Base-by-base conservation (phyloP, 108 stramenopile genomes). In the Cyclotella distinguenda region DNA sequence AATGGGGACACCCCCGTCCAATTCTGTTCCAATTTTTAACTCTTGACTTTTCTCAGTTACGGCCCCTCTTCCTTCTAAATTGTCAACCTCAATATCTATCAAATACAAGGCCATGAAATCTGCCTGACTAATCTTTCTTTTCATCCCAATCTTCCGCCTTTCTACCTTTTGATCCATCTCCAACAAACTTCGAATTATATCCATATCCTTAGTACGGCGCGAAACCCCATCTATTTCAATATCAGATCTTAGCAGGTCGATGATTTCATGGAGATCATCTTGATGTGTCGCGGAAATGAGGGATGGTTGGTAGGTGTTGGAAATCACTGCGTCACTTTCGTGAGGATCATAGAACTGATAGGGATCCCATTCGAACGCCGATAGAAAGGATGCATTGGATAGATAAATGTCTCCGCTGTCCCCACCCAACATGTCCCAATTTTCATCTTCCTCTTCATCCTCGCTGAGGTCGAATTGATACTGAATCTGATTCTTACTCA, bases 241-340 rank as follows among this genome's bases (percentile, higher is more conserved):
- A 52, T 77, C 75, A 23, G 63, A 45, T 10, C 47, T 52, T 0
- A 77, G 40, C 38, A 77, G 36, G 27, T 77, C 75, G 10, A 77
- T 77, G 16, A 77, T 42, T 39, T 64, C 69, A 71, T 70, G 28
- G 8, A 77, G 69, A 49, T 77, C 53, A 65, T 65, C 64, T 11
- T 33, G 25, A 43, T 18, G 40, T 4, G 68, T 64, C n/a, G 61
- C 27, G 11, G 39, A 31, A 16, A 67, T 46, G 11, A 50, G 19
- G 4, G 56, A 58, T 18, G 52, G 15, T 6, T 57, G 46, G 64
- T 58, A 64, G 21, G 53, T 36, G 33, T 66, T 34, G 16, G 73
- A 52, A 19, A 33, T 19, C n/a, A 71, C 13, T 22, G 43, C 47
- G 16, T 54, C 36, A 35, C 16, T 27, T 36, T 77, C 70, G 28